Base-by-base conservation (phyloP, 257 asterid genomes). In the Penstemon barbatus region DNA sequence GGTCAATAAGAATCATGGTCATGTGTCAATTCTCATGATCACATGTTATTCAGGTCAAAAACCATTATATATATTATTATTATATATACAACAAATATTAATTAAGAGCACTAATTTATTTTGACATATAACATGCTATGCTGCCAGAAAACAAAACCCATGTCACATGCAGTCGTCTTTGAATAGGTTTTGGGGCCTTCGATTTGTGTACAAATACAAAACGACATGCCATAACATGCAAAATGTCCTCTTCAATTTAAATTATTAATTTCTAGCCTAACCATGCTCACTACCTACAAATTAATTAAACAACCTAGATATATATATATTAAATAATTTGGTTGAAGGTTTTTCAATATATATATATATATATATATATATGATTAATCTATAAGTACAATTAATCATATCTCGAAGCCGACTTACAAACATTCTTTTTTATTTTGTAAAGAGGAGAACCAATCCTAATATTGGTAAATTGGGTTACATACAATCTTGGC, bases 171-270 rank as follows among this genome's bases (percentile, higher is more conserved):
- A 49, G 15, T 49, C 51, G 8, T 49, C 15, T 10, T 25, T 25
- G 33, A 25, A 25, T 25, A 25, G 33, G 33, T 10, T 49, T 10
- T 11, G 11, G 53, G 61, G 10, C 12, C 33, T 44, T 11, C 7
- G 55, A 49, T 41, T 54, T 57, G 54, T 15, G 40, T n/a, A 59
- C 64, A 40, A 59, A 59, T n/a, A 59, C 64, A 40, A 59, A 59
- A 39, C 44, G 65, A 40, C 48, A 40, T 15, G 65, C 65, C 7
- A 3, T 40, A 60, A 40, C 48, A 40, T 15, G 65, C 65, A 41
- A 3, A 60, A 38, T 25, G 2, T 25, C 33, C 33, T 25, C 33
- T 25, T 2, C 33, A 25, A 25, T 25, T 25, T 25, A 25, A 25
- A 25, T 25, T 25, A 25, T 25, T 15, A 15, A 15, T 15, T 25